These are phyloP conservation scores for Phialocephala sp. DNA, from an alignment of 2,329 filamentous ascomycete genomes.

Conservation along the genomic window DNA sequence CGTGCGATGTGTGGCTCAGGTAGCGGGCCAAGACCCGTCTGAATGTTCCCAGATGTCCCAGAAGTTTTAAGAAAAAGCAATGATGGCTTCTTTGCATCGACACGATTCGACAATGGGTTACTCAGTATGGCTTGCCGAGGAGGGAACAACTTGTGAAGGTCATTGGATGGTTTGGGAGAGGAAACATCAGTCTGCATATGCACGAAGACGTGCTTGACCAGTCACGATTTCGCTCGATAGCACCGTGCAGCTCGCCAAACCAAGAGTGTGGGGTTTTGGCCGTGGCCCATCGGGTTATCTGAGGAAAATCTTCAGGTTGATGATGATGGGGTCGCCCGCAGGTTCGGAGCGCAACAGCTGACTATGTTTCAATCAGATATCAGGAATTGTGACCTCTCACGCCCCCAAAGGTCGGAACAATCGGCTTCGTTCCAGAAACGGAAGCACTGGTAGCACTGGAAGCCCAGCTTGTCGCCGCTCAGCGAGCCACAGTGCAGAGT, in stretches of 20 bases:
- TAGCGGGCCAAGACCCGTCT: constrained; percentile 12
- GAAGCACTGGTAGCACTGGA: neutral
- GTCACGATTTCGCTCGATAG: constrained; percentile 8
- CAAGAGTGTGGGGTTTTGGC: constrained; percentile 1
- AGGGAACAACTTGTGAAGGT: constrained; percentile 2
- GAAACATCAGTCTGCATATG: constrained; percentile 16
- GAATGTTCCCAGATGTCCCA: constrained; percentile 3
- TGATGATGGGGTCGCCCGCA: neutral
- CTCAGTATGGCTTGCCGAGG: constrained; percentile 19
- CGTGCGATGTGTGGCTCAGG: constrained; percentile 20
- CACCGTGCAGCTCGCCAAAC: constrained; percentile 10
- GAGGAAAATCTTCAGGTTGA: neutral
- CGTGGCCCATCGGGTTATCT: neutral
- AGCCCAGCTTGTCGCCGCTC: neutral
- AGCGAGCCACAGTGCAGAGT: neutral
- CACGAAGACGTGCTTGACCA: constrained; percentile 4
- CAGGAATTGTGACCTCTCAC: neutral
- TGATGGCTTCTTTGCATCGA: constrained; percentile 20
- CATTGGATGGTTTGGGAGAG: constrained; percentile 18
- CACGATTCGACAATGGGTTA: constrained; percentile 22
- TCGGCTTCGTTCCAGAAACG: constrained; percentile 2
- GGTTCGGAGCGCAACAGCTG: neutral
- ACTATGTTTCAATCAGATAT: constrained; percentile 4
- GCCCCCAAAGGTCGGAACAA: neutral
- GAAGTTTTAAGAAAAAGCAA: constrained; percentile 15